Percentiles rank a stretch among this genome's conserved stretches.
phyloP scores from a whole-genome alignment of 495 filamentous ascomycete genomes.

The Hypomontagnella monticulosa region DNA sequence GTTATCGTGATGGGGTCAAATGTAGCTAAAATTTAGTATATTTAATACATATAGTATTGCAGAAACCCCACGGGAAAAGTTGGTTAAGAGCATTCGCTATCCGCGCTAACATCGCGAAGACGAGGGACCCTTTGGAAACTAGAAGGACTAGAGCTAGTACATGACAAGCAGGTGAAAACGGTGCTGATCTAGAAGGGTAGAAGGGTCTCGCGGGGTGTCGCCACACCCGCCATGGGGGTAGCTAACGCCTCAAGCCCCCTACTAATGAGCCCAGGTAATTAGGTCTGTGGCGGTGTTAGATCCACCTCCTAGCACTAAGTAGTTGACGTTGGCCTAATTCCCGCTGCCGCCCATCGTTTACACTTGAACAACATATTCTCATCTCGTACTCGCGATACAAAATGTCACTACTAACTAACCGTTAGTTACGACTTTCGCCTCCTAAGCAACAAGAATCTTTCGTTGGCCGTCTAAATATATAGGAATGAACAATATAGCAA shows the following conservation, averaged over 20 bases:
- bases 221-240: conserved; percentile 5
- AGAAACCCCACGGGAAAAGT: conserved; percentile 8
- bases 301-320: neutral
- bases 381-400: neutral
- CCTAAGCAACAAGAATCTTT: neutral
- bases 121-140: too few relatives aligned
- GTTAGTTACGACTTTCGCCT: neutral
- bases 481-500: neutral
- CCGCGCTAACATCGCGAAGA: too few relatives aligned
- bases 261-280: too few relatives aligned
- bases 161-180: too few relatives aligned
- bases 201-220: too few relatives aligned
- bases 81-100: too few relatives aligned
- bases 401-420: neutral
- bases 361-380: neutral
- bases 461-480: neutral
- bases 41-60: too few relatives aligned
- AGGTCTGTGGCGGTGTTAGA: neutral
- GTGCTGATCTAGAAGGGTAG: too few relatives aligned
- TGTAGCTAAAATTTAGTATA: conserved; percentile 27
- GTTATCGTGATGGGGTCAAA: conserved; percentile 14
- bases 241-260: too few relatives aligned
- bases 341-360: neutral
- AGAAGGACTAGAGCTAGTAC: too few relatives aligned
- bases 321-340: neutral